Percentiles rank a stretch among this genome's conserved stretches.
These are phyloP conservation scores for Arachis hypogaea DNA, from an alignment of 306 rosid species.

Conservation along the genomic window DNA sequence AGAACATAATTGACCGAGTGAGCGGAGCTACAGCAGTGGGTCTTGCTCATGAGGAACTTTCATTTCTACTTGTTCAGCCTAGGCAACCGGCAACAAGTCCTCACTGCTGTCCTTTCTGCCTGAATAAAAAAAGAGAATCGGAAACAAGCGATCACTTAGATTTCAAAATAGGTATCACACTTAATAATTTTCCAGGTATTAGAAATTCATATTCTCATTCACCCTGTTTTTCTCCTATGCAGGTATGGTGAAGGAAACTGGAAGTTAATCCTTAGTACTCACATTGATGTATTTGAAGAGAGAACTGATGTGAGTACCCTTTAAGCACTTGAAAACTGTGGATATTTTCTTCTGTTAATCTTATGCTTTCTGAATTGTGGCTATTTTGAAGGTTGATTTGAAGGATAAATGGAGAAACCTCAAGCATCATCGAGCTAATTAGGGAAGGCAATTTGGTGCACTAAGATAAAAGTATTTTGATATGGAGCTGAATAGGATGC, in stretches of 20 bases:
- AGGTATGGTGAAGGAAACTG: constrained; percentile 68
- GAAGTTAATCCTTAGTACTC: constrained; percentile 50
- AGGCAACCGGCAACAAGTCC: too few species aligned
- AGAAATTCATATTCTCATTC: constrained; percentile 18
- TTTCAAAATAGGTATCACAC: neutral
- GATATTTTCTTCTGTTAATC: neutral
- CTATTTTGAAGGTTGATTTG: constrained; percentile 65
- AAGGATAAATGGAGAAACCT: constrained; percentile 49
- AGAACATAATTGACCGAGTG: too few species aligned
- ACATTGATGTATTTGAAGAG: constrained; percentile 51
- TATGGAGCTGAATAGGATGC: neutral
- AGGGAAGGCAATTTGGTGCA: neutral
- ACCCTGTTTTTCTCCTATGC: constrained; percentile 19
- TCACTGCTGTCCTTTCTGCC: too few species aligned
- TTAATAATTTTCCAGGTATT: neutral
- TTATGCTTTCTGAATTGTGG: neutral
- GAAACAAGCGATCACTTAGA: too few species aligned
- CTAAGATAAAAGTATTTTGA: neutral
- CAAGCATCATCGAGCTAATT: neutral
- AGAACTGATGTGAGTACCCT: constrained; percentile 60
- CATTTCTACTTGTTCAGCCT: too few species aligned
- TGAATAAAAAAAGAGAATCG: too few species aligned
- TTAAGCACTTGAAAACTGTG: neutral
- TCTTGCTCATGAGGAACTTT: too few species aligned
- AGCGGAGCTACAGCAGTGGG: too few species aligned